These are phyloP conservation scores for Astraeus odoratus DNA, from an alignment of 768 basidiomycete species.

Conservation along the genomic window DNA sequence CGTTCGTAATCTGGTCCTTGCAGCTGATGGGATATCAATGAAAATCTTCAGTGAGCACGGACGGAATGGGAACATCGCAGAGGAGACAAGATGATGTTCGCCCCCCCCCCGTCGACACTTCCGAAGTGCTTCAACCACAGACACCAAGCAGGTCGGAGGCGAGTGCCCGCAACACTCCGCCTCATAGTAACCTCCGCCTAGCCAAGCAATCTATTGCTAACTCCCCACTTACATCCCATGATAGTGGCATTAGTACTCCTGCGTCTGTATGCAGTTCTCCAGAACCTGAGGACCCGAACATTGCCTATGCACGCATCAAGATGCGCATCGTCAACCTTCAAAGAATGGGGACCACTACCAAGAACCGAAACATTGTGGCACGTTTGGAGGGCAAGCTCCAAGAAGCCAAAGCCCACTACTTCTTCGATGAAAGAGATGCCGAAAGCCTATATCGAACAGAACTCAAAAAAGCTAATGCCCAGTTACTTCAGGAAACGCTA, in stretches of 20 bases:
- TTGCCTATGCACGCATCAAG: slow-evolving; percentile 57
- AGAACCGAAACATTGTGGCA: slow-evolving; percentile 23
- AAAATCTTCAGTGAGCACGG: slow-evolving; percentile 9
- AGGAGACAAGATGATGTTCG: background rate
- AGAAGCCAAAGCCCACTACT: slow-evolving; percentile 49
- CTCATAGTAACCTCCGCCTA: slow-evolving; percentile 1
- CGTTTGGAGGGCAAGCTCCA: slow-evolving; percentile 41
- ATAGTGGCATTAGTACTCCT: slow-evolving; percentile 1
- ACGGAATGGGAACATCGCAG: slow-evolving; percentile 6
- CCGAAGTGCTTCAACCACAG: slow-evolving; percentile 1
- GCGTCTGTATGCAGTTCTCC: slow-evolving; percentile 27
- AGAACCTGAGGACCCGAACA: slow-evolving; percentile 49
- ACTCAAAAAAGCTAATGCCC: slow-evolving; percentile 42
- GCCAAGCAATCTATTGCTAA: slow-evolving; percentile 2
- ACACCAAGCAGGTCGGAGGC: slow-evolving; percentile 29
- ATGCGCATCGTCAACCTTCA: slow-evolving; percentile 44
- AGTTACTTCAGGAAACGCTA: slow-evolving; percentile 37
- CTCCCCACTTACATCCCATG: slow-evolving; percentile 6
- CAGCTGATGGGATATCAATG: slow-evolving; percentile 2
- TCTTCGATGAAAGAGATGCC: slow-evolving; percentile 67
- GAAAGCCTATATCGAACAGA: slow-evolving; percentile 48
- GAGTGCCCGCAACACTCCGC: slow-evolving; percentile 35
- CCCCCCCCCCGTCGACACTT: background rate
- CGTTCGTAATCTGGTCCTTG: slow-evolving; percentile 13
- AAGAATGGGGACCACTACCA: slow-evolving; percentile 18